Evolutionary conservation across 2,329 filamentous ascomycete species (phyloP).

Genomic region (Epichloe glyceriae): DNA sequence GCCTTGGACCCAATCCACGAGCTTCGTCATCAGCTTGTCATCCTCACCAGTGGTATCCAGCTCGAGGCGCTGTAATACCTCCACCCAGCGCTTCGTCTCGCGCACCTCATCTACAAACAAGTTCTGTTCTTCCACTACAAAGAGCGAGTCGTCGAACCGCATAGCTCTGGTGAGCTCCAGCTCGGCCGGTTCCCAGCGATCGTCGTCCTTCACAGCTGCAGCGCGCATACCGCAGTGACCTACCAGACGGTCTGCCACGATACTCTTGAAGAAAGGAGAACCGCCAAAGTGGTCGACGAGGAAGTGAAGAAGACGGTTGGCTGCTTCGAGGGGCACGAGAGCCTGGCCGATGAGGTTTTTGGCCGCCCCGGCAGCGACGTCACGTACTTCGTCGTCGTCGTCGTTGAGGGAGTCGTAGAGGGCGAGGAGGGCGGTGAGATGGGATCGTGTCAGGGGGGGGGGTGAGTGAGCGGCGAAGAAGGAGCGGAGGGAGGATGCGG

Average conservation of each 20-base stretch:
- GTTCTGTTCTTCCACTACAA: conserved; percentile 85
- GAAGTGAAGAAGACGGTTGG: conserved; percentile 30
- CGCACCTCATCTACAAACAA: conserved; percentile 76
- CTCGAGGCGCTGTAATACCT: conserved; percentile 26
- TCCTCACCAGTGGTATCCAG: conserved; percentile 10
- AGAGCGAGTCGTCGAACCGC: conserved; percentile 54
- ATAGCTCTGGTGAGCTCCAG: conserved; percentile 32
- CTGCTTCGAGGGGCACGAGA: conserved; percentile 35
- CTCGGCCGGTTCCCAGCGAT: conserved; percentile 16
- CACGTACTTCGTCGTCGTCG: conserved; percentile 81
- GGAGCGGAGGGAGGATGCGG: conserved; percentile 39
- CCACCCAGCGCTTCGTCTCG: conserved; percentile 58
- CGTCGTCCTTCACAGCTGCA: not conserved
- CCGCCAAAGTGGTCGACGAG: conserved; percentile 24
- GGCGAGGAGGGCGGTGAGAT: conserved; percentile 47
- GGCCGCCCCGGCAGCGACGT: conserved; percentile 42
- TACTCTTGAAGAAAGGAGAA: conserved; percentile 23
- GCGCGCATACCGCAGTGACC: conserved; percentile 10
- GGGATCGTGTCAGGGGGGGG: conserved; percentile 15
- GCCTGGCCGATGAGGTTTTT: conserved; percentile 30
- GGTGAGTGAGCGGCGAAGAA: conserved; percentile 26
- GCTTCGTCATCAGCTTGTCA: conserved; percentile 15
- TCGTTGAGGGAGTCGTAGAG: conserved; percentile 72
- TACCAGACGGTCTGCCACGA: conserved; percentile 30
- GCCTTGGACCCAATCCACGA: conserved; percentile 34